These are phyloP conservation scores for Backusella tuberculispora DNA, from an alignment of 192 early-diverging fungal species.

Conservation along the genomic window DNA sequence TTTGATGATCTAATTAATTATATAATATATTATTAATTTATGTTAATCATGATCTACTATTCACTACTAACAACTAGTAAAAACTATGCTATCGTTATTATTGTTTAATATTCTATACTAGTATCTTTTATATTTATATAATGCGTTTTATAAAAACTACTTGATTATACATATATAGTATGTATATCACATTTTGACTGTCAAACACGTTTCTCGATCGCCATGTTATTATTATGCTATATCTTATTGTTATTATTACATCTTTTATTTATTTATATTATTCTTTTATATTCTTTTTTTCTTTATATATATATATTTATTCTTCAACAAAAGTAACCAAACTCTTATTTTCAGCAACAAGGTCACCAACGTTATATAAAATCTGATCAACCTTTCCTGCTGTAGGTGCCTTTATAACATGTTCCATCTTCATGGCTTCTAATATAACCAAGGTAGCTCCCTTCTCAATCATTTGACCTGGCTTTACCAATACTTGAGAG, in stretches of 20 bases:
- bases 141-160: no score
- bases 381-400: slow-evolving; percentile 75
- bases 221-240: background rate
- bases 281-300: background rate
- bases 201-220: no score
- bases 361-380: slow-evolving; percentile 82
- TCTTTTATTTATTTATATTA: background rate
- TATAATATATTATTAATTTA: no score
- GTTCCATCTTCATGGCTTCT: slow-evolving; percentile 99
- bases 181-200: no score
- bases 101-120: no score
- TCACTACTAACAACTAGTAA: no score
- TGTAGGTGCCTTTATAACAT: slow-evolving; percentile 82
- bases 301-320: slow-evolving; percentile 15
- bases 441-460: slow-evolving; percentile 82
- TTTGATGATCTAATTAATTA: no score
- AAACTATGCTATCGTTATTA: no score
- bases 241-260: background rate
- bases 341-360: slow-evolving; percentile 85
- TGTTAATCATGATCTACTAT: no score
- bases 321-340: slow-evolving; percentile 75
- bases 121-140: no score
- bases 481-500: slow-evolving; percentile 74
- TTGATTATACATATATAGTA: no score
- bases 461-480: slow-evolving; percentile 81